These are phyloP conservation scores for Solanum chmielewskii DNA, from an alignment of 257 asterid species.

Conservation along the genomic window DNA sequence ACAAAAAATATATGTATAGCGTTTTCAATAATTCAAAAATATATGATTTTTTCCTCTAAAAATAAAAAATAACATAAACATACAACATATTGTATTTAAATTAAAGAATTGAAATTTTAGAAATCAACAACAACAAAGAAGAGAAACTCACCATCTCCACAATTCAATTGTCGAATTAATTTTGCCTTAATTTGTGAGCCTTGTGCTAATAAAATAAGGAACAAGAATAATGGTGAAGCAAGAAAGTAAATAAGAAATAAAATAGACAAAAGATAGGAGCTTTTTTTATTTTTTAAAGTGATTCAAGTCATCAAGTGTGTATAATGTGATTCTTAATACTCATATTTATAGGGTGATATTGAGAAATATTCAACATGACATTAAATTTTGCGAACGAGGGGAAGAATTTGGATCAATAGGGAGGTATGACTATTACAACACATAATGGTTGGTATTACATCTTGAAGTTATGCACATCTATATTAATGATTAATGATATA, in stretches of 20 bases:
- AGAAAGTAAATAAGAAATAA: neutral
- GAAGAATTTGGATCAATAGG: neutral
- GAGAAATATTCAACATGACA: neutral
- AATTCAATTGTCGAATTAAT: no score
- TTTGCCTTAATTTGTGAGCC: neutral
- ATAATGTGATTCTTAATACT: neutral
- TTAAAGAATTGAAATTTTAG: neutral
- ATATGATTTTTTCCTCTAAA: neutral
- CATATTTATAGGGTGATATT: neutral
- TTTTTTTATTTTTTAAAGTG: neutral
- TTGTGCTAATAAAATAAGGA: neutral
- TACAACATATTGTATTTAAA: neutral
- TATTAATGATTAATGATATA: no score
- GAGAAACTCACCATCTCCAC: neutral
- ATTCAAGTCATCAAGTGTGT: neutral
- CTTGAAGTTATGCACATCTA: no score
- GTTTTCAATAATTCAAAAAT: no score
- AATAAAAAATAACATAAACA: no score
- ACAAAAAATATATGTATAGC: neutral
- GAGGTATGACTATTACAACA: neutral
- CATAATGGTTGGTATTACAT: neutral
- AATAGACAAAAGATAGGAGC: no score
- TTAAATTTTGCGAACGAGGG: neutral
- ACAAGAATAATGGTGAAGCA: neutral
- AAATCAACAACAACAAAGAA: neutral